Evolutionary conservation across 116 monocot genomes (phyloP).

Genomic region (Posidonia oceanica): DNA sequence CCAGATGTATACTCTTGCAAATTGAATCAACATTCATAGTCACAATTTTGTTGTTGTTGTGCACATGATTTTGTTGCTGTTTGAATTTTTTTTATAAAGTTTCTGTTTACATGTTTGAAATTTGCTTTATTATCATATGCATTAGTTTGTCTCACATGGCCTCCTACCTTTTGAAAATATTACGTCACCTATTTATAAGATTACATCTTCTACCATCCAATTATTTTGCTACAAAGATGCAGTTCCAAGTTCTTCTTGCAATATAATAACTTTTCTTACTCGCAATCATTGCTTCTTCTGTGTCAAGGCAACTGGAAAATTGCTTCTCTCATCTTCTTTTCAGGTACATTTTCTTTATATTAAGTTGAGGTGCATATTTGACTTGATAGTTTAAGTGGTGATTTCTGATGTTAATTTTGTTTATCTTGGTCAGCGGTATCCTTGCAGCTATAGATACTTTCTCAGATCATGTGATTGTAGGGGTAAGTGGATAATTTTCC

Average conservation of each 20-base stretch:
- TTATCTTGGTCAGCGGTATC: slow-evolving; percentile 42
- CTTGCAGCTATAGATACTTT: slow-evolving; percentile 60
- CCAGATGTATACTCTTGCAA: slow-evolving; percentile 40
- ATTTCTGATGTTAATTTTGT: not conserved
- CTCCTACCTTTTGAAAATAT: too few relatives aligned
- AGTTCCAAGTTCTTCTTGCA: not conserved
- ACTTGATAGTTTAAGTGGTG: not conserved
- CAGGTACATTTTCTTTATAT: too few relatives aligned
- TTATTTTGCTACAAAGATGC: slow-evolving; percentile 39
- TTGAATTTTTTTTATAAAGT: too few relatives aligned
- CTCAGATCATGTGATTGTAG: slow-evolving; percentile 36
- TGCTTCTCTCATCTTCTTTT: not conserved
- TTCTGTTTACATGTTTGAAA: too few relatives aligned
- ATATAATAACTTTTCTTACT: too few relatives aligned
- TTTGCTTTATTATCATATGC: too few relatives aligned
- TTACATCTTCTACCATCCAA: not conserved
- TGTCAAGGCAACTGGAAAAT: too few relatives aligned
- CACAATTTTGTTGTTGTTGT: not conserved
- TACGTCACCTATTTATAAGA: too few relatives aligned
- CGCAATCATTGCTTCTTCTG: too few relatives aligned
- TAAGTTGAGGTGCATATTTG: not conserved
- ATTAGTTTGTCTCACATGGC: too few relatives aligned
- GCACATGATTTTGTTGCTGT: too few relatives aligned
- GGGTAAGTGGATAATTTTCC: slow-evolving; percentile 34
- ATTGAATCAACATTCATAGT: too few relatives aligned